Evolutionary conservation across 805 yeast genomes (phyloP), one percentile per base, ranked within the genome.

Genomic region (Candida schatavii): DNA sequence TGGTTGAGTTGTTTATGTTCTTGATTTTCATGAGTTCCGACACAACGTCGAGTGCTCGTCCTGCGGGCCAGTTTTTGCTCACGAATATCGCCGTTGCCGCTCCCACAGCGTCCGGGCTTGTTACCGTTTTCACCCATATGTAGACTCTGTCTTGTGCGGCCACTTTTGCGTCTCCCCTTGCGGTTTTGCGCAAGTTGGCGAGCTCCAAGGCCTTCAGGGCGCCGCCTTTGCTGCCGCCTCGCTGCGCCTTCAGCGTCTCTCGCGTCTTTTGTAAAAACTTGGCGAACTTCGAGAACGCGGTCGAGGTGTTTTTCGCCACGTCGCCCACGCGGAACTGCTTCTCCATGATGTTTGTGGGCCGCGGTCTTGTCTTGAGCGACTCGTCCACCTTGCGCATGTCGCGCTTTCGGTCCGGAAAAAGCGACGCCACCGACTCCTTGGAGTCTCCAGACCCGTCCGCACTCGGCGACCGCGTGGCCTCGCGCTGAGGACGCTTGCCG

Each of bases 11-110:
- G 49, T 81, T 81, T 26, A 56, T 55, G 54, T 81, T 81, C 39
- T 59, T 59, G 11, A 81, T 70, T 41, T 64, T 68, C 43, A 78
- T 56, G 29, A 62, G 52, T 22, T 70, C 74, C 6, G 83, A 73
- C 5, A 75, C 67, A 19, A 70, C 66, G 54, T 81, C 87, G 26
- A 81, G 55, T 14, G 78, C 72, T 41, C 80, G 59, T 1, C 87
- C 87, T 25, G 79, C 72, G 0, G 81, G 77, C 84, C 85, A 80
- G 22, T 68, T 60, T 43, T 70, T 75, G 14, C 78, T 77, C 11
- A 80, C 71, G 55, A 54, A 81, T 15, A 78, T 52, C 1, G 74
- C 65, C 15, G 52, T 55, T 29, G 61, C 45, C 39, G 56, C 62
- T 23, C 52, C 52, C 7, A 55, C 61, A 6, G 44, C 47, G 19